phyloP scores from a whole-genome alignment of 2,329 filamentous ascomycete genomes.

The Verticillium albo-atrum region DNA sequence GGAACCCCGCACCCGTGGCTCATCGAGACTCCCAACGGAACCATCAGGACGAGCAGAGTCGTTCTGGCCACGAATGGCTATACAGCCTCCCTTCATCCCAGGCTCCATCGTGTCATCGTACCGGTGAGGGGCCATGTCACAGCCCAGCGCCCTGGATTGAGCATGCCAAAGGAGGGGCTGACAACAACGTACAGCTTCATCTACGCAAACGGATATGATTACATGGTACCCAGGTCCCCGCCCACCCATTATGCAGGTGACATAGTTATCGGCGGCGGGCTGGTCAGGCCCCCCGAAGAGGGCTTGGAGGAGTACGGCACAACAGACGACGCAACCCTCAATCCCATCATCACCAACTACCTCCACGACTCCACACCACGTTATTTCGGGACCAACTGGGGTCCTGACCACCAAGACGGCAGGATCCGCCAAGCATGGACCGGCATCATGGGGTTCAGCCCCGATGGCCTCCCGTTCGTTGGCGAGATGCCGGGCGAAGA shows the following conservation, averaged over 20 bases:
- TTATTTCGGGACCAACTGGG: constrained; percentile 52
- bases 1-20: constrained; percentile 1
- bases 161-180: constrained; percentile 31
- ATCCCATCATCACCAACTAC: constrained; percentile 46
- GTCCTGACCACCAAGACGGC: constrained; percentile 32
- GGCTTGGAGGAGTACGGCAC: constrained; percentile 48
- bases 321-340: constrained; percentile 49
- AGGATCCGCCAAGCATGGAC: constrained; percentile 44
- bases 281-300: constrained; percentile 31
- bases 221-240: constrained; percentile 57
- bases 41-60: constrained; percentile 12
- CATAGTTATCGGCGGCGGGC: constrained; percentile 59
- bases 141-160: constrained; percentile 24
- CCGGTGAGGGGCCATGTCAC: constrained; percentile 15
- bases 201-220: constrained; percentile 58
- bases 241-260: constrained; percentile 39
- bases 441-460: constrained; percentile 53
- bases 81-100: constrained; percentile 15
- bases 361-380: constrained; percentile 34
- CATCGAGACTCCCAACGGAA: constrained; percentile 15
- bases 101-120: constrained; percentile 15
- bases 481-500: constrained; percentile 39
- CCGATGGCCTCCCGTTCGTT: constrained; percentile 48
- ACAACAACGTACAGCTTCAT: constrained; percentile 57
- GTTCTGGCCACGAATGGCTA: constrained; percentile 24